A percentile compares a stretch with the other conserved stretches of the same genome.
These are phyloP conservation scores for Biancaea sappan DNA, from an alignment of 306 rosid genomes.

Conservation along the genomic window DNA sequence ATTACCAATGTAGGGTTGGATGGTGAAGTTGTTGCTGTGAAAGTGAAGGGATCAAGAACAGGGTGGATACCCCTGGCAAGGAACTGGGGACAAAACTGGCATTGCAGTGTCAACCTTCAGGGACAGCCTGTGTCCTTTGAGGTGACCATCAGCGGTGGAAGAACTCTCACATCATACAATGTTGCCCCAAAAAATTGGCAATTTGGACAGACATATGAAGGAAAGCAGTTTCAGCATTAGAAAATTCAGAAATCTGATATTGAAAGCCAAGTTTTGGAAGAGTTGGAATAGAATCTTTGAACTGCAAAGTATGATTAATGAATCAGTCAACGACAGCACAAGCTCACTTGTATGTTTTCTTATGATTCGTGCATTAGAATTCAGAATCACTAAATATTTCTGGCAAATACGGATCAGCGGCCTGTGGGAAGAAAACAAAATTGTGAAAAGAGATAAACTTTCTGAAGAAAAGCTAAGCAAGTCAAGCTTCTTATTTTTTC, in stretches of 20 bases:
- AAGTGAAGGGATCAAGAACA: conserved; percentile 93
- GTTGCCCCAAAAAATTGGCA: conserved; percentile 83
- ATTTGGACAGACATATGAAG: conserved; percentile 86
- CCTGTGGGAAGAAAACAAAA: conserved; percentile 27
- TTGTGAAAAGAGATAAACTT: conserved; percentile 8
- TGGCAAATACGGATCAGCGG: conserved; percentile 21
- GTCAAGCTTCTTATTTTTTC: too few species aligned
- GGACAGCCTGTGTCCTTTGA: conserved; percentile 91
- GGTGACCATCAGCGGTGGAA: conserved; percentile 70
- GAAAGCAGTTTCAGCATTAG: conserved; percentile 69
- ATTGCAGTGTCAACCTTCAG: conserved; percentile 76
- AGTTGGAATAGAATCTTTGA: conserved; percentile 26
- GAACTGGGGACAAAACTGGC: conserved; percentile 94
- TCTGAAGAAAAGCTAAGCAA: conserved; percentile 33
- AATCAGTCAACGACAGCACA: conserved; percentile 26
- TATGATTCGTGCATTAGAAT: conserved; percentile 17
- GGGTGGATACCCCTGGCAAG: conserved; percentile 97
- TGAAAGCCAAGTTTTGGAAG: conserved; percentile 22
- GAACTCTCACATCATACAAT: conserved; percentile 77
- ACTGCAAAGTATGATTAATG: conserved; percentile 34
- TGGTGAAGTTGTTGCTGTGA: conserved; percentile 86
- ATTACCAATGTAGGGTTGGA: conserved; percentile 81
- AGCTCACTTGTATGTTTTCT: conserved; percentile 40
- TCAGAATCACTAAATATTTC: background rate
- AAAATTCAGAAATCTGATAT: conserved; percentile 23